A percentile compares a stretch with the other conserved stretches of the same genome.
Evolutionary conservation across 495 filamentous ascomycete species (phyloP).

Genomic region (Parathielavia appendiculata): DNA sequence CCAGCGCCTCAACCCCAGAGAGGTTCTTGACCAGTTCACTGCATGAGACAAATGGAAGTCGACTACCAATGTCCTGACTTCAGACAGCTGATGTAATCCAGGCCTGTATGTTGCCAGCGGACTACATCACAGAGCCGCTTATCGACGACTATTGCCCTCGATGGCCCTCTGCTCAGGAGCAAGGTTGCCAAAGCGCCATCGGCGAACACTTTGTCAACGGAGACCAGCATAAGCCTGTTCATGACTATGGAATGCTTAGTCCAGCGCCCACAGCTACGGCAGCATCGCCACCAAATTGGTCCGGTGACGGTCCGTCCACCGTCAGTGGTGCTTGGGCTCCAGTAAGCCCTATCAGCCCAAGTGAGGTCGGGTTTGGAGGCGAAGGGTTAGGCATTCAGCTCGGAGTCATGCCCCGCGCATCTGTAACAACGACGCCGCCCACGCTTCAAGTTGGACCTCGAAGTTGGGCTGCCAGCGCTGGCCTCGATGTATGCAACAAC

Average conservation of each 20-base stretch:
- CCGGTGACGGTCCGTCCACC: neutral
- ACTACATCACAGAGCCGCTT: neutral
- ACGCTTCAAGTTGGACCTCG: neutral
- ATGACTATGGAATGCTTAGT: conserved; percentile 1
- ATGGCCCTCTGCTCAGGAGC: neutral
- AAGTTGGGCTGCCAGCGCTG: neutral
- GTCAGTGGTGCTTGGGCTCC: neutral
- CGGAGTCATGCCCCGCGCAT: neutral
- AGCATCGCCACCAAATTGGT: conserved; percentile 1
- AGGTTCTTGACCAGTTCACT: neutral
- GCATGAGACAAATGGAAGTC: neutral
- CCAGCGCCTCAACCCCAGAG: too few species aligned
- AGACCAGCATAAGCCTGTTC: neutral
- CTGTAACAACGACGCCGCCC: neutral
- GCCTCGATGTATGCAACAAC: neutral
- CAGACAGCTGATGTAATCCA: neutral
- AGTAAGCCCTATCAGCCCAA: conserved; percentile 7
- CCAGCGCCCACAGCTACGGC: conserved; percentile 3
- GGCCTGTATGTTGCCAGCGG: neutral
- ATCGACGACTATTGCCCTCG: neutral
- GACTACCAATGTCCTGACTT: neutral
- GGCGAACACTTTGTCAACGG: neutral
- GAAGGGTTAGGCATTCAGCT: neutral
- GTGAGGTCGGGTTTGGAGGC: neutral
- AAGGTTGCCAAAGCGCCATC: neutral